Conservation (phyloP, 148 eudicot genomes). For the Silene conica region DNA sequence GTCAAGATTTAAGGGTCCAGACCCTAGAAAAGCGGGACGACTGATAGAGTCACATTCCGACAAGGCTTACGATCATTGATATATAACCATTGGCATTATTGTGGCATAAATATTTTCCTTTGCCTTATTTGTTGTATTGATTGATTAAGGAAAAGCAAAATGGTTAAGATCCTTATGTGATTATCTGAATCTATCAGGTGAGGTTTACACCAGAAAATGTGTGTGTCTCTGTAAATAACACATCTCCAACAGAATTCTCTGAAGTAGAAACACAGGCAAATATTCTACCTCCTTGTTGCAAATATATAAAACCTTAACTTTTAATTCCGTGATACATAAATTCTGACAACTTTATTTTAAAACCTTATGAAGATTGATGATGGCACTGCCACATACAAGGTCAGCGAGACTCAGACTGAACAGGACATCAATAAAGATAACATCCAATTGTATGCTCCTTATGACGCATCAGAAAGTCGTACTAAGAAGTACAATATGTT, state of each 20-base stretch:
- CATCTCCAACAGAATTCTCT: constrained; percentile 31
- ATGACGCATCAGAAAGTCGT: not conserved
- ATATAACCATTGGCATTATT: not conserved
- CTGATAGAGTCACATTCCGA: too few relatives aligned
- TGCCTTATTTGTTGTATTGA: not conserved
- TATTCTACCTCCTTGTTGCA: not conserved
- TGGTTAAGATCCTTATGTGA: not conserved
- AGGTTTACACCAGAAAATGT: constrained; percentile 20
- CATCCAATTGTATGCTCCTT: not conserved
- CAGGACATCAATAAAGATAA: constrained; percentile 7
- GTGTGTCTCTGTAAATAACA: constrained; percentile 32
- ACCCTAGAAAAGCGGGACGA: too few relatives aligned
- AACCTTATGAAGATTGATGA: constrained; percentile 18
- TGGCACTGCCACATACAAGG: constrained; percentile 18
- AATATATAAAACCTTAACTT: not conserved
- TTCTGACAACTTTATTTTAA: constrained; percentile 16
- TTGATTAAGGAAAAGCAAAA: not conserved
- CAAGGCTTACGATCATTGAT: not conserved
- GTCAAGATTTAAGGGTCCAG: not conserved
- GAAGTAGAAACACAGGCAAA: constrained; percentile 42
- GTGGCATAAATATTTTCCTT: not conserved
- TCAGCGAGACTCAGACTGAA: constrained; percentile 21
- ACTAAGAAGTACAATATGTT: not conserved
- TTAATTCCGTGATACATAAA: constrained; percentile 5
- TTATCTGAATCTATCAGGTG: constrained; percentile 4